Evolutionary conservation across 176 grass and related monocot genomes (phyloP), one percentile per base, ranked within the genome.

Genomic region (Triticum timopheevii): DNA sequence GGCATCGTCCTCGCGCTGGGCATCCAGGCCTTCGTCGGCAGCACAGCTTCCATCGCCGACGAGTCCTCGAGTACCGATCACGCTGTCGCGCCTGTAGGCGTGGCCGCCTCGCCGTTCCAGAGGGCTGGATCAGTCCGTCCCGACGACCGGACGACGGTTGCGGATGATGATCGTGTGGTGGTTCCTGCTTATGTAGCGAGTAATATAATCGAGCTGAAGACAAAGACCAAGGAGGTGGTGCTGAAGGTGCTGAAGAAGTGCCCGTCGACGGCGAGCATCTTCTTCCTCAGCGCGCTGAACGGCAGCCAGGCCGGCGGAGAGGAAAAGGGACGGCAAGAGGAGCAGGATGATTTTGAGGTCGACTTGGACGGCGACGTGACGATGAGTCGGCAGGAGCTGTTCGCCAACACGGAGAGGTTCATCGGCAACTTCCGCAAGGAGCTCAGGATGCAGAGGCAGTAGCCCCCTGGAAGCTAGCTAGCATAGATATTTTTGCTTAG

Each of bases 351-450:
- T 31, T 25, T 7, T 11, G 4, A 24, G 13, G 71, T 74, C 71
- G 73, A 76, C 13, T 13, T 76, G 13, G 24, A 76, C 8, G 13
- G 44, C 8, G 73, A 52, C 17, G 44, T 50, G 73, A 30, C 0
- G 13, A 76, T 52, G 73, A 76, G 73, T 52, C 73, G 44, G 73
- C 73, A 76, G 73, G 73, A 75, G 72, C 24, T 75, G 15, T 75
- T 75, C 9, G 72, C 42, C 72, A 75, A 50, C 24, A 16, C 42
- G 23, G 73, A 76, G 44, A 50, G 73, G 44, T 76, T 76, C 25
- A 27, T 76, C 13, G 44, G 44, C 28, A 52, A 30, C 24, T 76
- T 76, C 44, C 73, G 25, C 24, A 76, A 30, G 44, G 42, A 76
- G 24, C 73, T 76, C 15, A 76, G 42, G 13, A 76, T 19, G 42